Percentiles rank a stretch among this genome's conserved stretches.
phyloP scores from a whole-genome alignment of 2,329 filamentous ascomycete genomes.

The Leptographium galeiforme region DNA sequence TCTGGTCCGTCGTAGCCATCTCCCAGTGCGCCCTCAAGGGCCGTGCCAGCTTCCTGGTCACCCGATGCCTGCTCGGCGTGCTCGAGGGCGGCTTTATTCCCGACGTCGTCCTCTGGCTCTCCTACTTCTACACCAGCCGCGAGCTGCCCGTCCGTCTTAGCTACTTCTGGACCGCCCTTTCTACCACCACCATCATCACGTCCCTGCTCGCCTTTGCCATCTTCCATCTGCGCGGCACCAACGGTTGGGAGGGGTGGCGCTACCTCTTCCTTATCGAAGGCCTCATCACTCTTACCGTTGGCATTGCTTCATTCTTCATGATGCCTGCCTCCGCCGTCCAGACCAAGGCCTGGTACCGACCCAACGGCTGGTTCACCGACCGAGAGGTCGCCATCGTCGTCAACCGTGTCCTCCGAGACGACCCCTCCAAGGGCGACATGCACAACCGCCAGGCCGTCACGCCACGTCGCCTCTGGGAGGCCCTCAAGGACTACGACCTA shows the following conservation, averaged over 20 bases:
- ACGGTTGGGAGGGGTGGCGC: slow-evolving; percentile 24
- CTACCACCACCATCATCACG: slow-evolving; percentile 19
- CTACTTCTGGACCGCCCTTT: slow-evolving; percentile 16
- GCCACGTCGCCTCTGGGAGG: slow-evolving; percentile 32
- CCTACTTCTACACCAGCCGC: slow-evolving; percentile 19
- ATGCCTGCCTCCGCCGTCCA: slow-evolving; percentile 41
- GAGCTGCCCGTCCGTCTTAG: slow-evolving; percentile 19
- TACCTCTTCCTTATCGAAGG: slow-evolving; percentile 46
- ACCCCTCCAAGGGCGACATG: slow-evolving; percentile 46
- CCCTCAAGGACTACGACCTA: slow-evolving; percentile 24
- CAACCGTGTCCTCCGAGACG: slow-evolving; percentile 43
- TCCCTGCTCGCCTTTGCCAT: slow-evolving; percentile 23
- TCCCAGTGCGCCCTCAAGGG: slow-evolving; percentile 16
- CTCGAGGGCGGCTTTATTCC: slow-evolving; percentile 2
- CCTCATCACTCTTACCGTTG: slow-evolving; percentile 32
- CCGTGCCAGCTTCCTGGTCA: slow-evolving; percentile 11
- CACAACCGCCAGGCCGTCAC: slow-evolving; percentile 45
- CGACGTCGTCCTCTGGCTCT: slow-evolving; percentile 18
- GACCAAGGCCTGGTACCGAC: slow-evolving; percentile 37
- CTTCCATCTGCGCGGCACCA: slow-evolving; percentile 23
- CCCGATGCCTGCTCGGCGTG: slow-evolving; percentile 13
- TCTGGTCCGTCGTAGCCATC: slow-evolving; percentile 19
- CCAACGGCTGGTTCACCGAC: slow-evolving; percentile 43
- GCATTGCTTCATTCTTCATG: slow-evolving; percentile 36
- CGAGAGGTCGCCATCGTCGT: slow-evolving; percentile 46